These are phyloP conservation scores for Populus davidiana DNA, from an alignment of 345 rosid species.

Conservation along the genomic window DNA sequence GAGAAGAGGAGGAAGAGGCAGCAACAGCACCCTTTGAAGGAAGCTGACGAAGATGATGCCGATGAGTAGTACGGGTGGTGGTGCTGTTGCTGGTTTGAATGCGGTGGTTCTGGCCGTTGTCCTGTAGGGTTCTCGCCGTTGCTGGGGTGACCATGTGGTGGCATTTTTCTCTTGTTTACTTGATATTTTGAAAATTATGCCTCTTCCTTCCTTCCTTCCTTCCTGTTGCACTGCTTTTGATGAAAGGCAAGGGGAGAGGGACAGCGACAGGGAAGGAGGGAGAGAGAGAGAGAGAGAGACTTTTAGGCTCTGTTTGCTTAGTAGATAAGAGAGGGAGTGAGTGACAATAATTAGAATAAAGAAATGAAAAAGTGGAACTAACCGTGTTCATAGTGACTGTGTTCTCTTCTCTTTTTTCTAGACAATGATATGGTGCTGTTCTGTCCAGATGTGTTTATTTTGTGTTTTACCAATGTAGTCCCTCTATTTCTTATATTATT, in stretches of 20 bases:
- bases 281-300: background rate
- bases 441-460: too few relatives aligned
- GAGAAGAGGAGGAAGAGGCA: slow-evolving; percentile 88
- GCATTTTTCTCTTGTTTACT: background rate
- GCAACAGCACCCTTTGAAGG: slow-evolving; percentile 96
- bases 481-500: too few relatives aligned
- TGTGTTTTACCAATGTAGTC: too few relatives aligned
- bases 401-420: too few relatives aligned
- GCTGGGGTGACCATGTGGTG: background rate
- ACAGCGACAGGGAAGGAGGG: background rate
- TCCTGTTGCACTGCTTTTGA: slow-evolving; percentile 1
- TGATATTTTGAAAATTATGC: background rate
- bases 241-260: background rate
- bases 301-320: background rate
- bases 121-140: slow-evolving; percentile 2
- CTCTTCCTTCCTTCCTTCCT: background rate
- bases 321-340: background rate
- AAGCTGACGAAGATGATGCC: slow-evolving; percentile 55
- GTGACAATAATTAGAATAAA: background rate
- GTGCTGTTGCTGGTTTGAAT: background rate
- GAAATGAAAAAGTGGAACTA: background rate
- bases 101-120: background rate
- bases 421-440: too few relatives aligned
- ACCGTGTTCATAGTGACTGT: too few relatives aligned
- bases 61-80: slow-evolving; percentile 16